Conservation (phyloP, 2,329 filamentous ascomycete species). For the Alternaria rosae region DNA sequence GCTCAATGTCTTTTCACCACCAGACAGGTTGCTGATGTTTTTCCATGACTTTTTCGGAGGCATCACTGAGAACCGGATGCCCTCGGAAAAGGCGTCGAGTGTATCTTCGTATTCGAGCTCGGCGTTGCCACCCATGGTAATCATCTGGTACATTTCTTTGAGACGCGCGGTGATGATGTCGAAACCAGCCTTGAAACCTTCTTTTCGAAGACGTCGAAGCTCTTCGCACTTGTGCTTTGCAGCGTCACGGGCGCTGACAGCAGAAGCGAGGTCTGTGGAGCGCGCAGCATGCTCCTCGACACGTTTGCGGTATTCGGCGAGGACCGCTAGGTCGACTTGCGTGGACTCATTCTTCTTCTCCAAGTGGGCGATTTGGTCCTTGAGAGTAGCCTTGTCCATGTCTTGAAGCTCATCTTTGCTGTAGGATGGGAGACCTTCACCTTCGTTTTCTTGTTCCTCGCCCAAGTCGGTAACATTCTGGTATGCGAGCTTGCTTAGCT, state of each 20-base stretch:
- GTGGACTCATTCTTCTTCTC: constrained; percentile 83
- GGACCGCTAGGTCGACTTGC: constrained; percentile 84
- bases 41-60: constrained; percentile 99
- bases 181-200: constrained; percentile 99
- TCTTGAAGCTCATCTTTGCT: constrained; percentile 73
- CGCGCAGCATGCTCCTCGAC: constrained; percentile 83
- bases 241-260: constrained; percentile 78
- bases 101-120: constrained; percentile 97
- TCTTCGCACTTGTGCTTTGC: constrained; percentile 95
- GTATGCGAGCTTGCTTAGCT: constrained; percentile 80
- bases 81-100: constrained; percentile 94
- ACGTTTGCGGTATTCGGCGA: constrained; percentile 85
- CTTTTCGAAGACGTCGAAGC: constrained; percentile 84
- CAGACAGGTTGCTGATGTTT: constrained; percentile 94
- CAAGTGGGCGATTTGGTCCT: constrained; percentile 69
- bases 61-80: constrained; percentile 98
- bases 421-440: constrained; percentile 71
- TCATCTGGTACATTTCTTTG: constrained; percentile 99
- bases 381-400: constrained; percentile 68
- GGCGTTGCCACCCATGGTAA: constrained; percentile 98
- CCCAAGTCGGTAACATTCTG: constrained; percentile 74
- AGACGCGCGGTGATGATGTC: constrained; percentile 89
- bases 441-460: constrained; percentile 61
- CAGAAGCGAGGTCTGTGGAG: constrained; percentile 81
- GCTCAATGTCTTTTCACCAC: constrained; percentile 96